Base-by-base conservation (phyloP, 441 rosid genomes). In the Biscutella laevigata region DNA sequence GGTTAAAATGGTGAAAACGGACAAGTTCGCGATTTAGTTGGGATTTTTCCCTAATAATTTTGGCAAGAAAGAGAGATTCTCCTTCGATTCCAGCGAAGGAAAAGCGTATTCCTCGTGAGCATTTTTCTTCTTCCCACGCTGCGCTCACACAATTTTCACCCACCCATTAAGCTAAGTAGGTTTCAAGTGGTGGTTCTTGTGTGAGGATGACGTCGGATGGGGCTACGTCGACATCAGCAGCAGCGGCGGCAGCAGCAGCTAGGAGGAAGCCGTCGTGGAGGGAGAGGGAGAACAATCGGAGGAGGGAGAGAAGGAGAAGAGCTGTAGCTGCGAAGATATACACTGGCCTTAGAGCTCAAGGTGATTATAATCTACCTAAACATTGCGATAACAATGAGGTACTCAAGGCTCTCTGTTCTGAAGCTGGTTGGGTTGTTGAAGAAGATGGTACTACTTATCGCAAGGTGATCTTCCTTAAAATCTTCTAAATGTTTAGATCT, bases 311-410 rank as follows among this genome's bases (percentile, higher is more conserved):
- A 55, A 59, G 95, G 57, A 71, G 96, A 53, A 78, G 96, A 70
- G 94, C 94, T 11, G 67, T 80, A 30, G 95, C 98, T 11, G 88
- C 94, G 1, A 86, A 92, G 74, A 77, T 92, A 47, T 92, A 79
- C 59, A 0, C 89, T 5, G 94, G 98, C 0, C 77, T 92, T 21
- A 75, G 98, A 66, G 77, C 89, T 60, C 95, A 84, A 67, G 99
- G 95, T 11, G 84, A 64, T 71, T 92, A 52, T 55, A 77, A 86
- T 70, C 71, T 92, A 34, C 96, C 96, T n/a, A 88, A 91, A 61
- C 95, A 91, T 73, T 91, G 98, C 10, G 98, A 91, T 57, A 91
- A 88, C 55, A 91, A 88, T 46, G 99, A 88, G 36, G 99, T 88
- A 3, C 72, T 92, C 35, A 92, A 86, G 53, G 95, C 97, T 32